Percentiles rank a stretch among this genome's conserved stretches.
These are phyloP conservation scores for Clarireedia hainanense DNA, from an alignment of 2,329 filamentous ascomycete genomes.

Conservation along the genomic window DNA sequence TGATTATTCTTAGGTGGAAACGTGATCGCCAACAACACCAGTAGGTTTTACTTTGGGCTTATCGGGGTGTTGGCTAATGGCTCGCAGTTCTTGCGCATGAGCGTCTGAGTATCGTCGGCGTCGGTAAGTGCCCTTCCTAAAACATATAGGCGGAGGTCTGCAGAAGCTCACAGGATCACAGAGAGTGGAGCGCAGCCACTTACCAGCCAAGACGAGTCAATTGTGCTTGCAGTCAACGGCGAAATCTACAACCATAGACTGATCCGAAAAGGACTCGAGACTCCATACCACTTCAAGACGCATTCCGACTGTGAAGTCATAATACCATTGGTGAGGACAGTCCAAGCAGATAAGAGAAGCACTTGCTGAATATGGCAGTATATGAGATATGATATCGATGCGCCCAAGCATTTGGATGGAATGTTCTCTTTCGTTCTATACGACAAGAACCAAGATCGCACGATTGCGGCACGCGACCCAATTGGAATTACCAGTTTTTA, in stretches of 20 bases:
- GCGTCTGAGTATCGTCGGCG: constrained; percentile 89
- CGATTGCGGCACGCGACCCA: constrained; percentile 88
- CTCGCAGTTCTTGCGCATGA: constrained; percentile 84
- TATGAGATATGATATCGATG: constrained; percentile 82
- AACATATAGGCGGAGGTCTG: not conserved
- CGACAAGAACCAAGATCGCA: constrained; percentile 88
- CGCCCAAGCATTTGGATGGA: constrained; percentile 88
- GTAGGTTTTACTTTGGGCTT: constrained; percentile 42
- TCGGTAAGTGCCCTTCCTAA: constrained; percentile 36
- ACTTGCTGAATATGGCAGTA: constrained; percentile 49
- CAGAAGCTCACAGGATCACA: constrained; percentile 2
- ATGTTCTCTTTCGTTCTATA: constrained; percentile 99
- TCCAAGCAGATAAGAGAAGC: not conserved
- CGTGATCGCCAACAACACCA: constrained; percentile 83
- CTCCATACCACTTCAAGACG: constrained; percentile 93
- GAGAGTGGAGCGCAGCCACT: constrained; percentile 91
- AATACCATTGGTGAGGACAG: constrained; percentile 72
- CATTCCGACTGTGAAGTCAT: constrained; percentile 98
- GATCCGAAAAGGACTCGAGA: constrained; percentile 78
- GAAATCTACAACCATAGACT: constrained; percentile 99
- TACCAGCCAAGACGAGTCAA: constrained; percentile 79
- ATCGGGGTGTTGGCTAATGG: constrained; percentile 13
- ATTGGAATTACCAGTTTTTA: constrained; percentile 98
- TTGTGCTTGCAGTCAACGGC: constrained; percentile 94
- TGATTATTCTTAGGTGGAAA: constrained; percentile 48